These are phyloP conservation scores for Pythium phragmiticola DNA, from an alignment of 352 stramenopile genomes.

Conservation along the genomic window DNA sequence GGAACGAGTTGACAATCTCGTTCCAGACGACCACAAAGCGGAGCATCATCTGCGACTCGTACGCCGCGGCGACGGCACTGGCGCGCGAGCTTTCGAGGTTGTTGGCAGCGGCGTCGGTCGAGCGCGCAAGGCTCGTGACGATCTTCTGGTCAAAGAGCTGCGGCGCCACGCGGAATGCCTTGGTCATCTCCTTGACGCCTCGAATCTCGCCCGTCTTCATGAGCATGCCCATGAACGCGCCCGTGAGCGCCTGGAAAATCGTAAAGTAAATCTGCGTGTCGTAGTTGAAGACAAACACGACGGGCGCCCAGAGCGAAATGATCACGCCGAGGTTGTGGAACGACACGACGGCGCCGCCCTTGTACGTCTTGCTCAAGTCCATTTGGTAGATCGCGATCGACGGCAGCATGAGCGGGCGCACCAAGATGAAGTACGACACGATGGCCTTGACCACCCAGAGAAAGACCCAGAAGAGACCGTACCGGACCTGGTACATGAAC, in stretches of 20 bases:
- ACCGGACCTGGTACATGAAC: constrained; percentile 34
- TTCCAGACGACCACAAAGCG: constrained; percentile 55
- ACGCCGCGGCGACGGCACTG: constrained; percentile 27
- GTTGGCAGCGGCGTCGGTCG: constrained; percentile 31
- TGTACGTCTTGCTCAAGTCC: constrained; percentile 33
- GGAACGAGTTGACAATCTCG: constrained; percentile 53
- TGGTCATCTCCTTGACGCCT: constrained; percentile 35
- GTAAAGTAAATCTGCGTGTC: constrained; percentile 57
- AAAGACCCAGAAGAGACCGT: constrained; percentile 39
- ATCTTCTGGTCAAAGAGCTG: constrained; percentile 50
- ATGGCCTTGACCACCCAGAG: constrained; percentile 36
- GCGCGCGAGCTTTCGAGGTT: constrained; percentile 20
- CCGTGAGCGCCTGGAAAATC: constrained; percentile 37
- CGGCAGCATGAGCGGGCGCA: constrained; percentile 40
- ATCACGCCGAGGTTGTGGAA: constrained; percentile 54
- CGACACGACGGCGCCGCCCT: constrained; percentile 29
- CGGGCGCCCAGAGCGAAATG: constrained; percentile 39
- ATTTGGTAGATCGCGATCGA: constrained; percentile 43
- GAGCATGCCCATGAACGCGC: constrained; percentile 32
- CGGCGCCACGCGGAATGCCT: constrained; percentile 42
- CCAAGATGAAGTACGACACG: constrained; percentile 44
- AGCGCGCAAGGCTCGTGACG: constrained; percentile 39
- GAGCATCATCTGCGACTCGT: constrained; percentile 54
- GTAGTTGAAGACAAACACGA: constrained; percentile 56
- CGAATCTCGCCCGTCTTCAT: constrained; percentile 51